phyloP scores from a whole-genome alignment of 768 basidiomycete genomes.

The Hericium erinaceus region DNA sequence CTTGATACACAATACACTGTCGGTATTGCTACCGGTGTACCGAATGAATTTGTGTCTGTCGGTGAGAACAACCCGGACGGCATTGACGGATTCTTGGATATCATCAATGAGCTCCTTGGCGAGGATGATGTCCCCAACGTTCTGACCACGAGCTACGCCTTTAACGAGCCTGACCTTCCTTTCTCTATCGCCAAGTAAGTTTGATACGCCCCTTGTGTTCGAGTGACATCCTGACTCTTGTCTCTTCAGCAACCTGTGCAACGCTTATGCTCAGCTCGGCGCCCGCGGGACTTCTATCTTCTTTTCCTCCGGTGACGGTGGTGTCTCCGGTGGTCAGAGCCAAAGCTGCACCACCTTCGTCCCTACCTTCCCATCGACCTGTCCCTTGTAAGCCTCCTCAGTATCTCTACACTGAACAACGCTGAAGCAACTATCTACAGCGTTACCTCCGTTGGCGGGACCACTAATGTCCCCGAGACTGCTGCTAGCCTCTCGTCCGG shows the following conservation, averaged over 20 bases:
- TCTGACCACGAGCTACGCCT: constrained; percentile 14
- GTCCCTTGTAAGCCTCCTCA: constrained; percentile 21
- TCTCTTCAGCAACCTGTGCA: constrained; percentile 21
- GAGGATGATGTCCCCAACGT: constrained; percentile 12
- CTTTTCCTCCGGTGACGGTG: constrained; percentile 29
- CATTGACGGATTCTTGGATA: neutral
- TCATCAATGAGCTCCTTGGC: constrained; percentile 10
- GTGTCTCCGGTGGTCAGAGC: constrained; percentile 23
- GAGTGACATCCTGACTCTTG: neutral
- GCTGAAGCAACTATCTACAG: neutral
- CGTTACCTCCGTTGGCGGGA: neutral
- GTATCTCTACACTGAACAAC: neutral
- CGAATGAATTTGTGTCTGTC: constrained; percentile 18
- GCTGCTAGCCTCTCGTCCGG: constrained; percentile 11
- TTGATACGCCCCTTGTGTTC: neutral
- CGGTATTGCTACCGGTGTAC: constrained; percentile 21
- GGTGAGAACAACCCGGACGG: constrained; percentile 12
- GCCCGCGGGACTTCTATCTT: constrained; percentile 28
- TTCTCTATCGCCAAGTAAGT: neutral
- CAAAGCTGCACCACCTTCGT: constrained; percentile 22
- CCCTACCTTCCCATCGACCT: constrained; percentile 26
- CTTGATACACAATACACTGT: constrained; percentile 29
- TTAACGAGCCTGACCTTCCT: constrained; percentile 8
- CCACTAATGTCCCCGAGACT: constrained; percentile 7
- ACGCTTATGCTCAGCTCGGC: constrained; percentile 26